Percentiles rank a stretch among this genome's conserved stretches.
phyloP scores from a whole-genome alignment of 2,329 filamentous ascomycete genomes.

The Fusarium tricinctum region DNA sequence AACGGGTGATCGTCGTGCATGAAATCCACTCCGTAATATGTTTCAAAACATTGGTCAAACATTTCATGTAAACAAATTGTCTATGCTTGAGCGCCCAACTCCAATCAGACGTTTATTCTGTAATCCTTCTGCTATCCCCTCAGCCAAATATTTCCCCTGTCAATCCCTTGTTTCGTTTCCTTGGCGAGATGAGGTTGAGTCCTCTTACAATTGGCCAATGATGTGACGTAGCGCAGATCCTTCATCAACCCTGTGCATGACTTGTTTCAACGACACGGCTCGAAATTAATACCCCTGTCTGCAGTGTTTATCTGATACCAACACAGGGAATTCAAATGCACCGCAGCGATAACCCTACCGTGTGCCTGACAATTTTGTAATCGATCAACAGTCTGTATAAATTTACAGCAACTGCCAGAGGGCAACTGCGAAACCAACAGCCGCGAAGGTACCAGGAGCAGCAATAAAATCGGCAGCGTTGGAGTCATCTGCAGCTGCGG shows the following conservation, averaged over 20 bases:
- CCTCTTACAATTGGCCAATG: background rate
- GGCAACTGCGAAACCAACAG: slow-evolving; percentile 8
- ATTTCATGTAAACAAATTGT: slow-evolving; percentile 11
- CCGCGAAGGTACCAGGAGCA: background rate
- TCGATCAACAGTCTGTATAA: background rate
- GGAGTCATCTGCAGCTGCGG: background rate
- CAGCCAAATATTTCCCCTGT: background rate
- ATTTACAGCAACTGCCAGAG: slow-evolving; percentile 31
- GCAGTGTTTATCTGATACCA: background rate
- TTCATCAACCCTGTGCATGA: background rate
- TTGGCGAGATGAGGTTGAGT: background rate
- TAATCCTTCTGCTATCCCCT: slow-evolving; percentile 1
- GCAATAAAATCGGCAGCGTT: slow-evolving; percentile 16
- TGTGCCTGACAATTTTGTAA: rapidly evolving
- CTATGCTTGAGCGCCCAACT: slow-evolving; percentile 7
- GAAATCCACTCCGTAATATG: slow-evolving; percentile 12
- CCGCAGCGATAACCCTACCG: background rate
- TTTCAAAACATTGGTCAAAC: slow-evolving; percentile 25
- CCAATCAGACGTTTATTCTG: background rate
- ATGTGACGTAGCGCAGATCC: background rate
- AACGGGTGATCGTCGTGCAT: slow-evolving; percentile 30
- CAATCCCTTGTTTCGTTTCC: background rate
- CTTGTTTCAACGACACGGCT: slow-evolving; percentile 6
- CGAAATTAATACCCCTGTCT: background rate
- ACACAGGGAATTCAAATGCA: background rate